These are phyloP conservation scores for Secale cereale DNA, from an alignment of 176 grass and related monocot species.

Conservation along the genomic window DNA sequence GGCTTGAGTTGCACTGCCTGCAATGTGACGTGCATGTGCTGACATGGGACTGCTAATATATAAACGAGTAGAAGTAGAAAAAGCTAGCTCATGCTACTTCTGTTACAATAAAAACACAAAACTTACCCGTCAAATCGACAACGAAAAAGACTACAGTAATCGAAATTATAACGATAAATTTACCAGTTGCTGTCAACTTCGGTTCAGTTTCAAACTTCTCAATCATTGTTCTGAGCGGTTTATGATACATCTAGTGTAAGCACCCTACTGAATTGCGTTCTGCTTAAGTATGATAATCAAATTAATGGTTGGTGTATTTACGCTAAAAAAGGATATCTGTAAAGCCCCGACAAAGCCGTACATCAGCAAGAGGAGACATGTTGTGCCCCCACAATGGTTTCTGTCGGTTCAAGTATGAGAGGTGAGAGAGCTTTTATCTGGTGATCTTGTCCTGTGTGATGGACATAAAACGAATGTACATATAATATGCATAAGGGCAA, in stretches of 20 bases:
- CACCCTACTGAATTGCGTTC: neutral
- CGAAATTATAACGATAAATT: neutral
- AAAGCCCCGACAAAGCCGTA: slow-evolving; percentile 13
- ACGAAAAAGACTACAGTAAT: neutral
- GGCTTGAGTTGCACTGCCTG: neutral
- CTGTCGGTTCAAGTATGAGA: neutral
- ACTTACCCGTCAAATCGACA: neutral
- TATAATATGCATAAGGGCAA: too few relatives aligned
- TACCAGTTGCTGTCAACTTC: slow-evolving; percentile 1
- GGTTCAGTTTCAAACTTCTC: slow-evolving; percentile 23
- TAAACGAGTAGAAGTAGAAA: neutral
- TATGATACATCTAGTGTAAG: neutral
- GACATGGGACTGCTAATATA: slow-evolving; percentile 6
- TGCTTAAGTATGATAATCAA: neutral
- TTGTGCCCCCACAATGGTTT: neutral
- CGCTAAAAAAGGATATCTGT: neutral
- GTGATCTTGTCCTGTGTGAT: neutral
- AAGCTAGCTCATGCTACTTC: neutral
- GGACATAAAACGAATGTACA: neutral
- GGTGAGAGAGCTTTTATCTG: too few relatives aligned
- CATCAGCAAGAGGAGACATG: neutral
- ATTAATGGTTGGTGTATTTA: neutral
- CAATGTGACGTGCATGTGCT: slow-evolving; percentile 26
- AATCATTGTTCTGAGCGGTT: neutral
- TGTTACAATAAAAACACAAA: neutral